These are phyloP conservation scores for Ogataea neopini DNA, from an alignment of 805 yeast genomes.

Conservation along the genomic window DNA sequence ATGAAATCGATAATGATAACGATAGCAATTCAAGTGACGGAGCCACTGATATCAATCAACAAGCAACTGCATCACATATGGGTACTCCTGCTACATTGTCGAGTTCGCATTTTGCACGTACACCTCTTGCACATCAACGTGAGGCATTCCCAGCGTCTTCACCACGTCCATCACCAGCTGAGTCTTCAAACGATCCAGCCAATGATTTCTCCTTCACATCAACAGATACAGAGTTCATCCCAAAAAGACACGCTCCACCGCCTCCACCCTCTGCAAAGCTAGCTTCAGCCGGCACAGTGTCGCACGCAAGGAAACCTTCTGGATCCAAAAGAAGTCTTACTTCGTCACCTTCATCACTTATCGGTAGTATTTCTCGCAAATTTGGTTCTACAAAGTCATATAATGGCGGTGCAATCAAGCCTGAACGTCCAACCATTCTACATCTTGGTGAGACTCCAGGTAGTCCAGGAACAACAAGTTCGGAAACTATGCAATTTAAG, in stretches of 20 bases:
- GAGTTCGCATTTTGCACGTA: slow-evolving; percentile 11
- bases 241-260: slow-evolving; percentile 39
- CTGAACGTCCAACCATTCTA: slow-evolving; percentile 17
- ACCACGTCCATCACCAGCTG: slow-evolving; percentile 1
- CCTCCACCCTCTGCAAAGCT: slow-evolving; percentile 29
- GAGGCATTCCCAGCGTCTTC: slow-evolving; percentile 12
- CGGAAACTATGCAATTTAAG: neutral
- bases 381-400: slow-evolving; percentile 20
- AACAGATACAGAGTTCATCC: slow-evolving; percentile 32
- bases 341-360: slow-evolving; percentile 29
- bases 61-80: neutral
- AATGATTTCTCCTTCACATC: slow-evolving; percentile 2
- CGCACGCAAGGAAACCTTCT: neutral
- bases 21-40: slow-evolving; percentile 14
- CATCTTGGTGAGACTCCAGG: slow-evolving; percentile 20
- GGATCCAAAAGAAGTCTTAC: slow-evolving; percentile 4
- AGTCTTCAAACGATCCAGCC: neutral
- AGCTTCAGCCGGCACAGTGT: neutral
- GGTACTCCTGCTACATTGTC: slow-evolving; percentile 16
- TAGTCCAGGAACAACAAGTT: neutral
- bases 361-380: slow-evolving; percentile 32
- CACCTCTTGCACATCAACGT: slow-evolving; percentile 14
- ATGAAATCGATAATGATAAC: slow-evolving; percentile 25
- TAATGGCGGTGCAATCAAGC: slow-evolving; percentile 1
- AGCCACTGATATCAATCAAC: slow-evolving; percentile 6